Evolutionary conservation across 148 eudicot species (phyloP).

Genomic region (Rhododendron simsii): DNA sequence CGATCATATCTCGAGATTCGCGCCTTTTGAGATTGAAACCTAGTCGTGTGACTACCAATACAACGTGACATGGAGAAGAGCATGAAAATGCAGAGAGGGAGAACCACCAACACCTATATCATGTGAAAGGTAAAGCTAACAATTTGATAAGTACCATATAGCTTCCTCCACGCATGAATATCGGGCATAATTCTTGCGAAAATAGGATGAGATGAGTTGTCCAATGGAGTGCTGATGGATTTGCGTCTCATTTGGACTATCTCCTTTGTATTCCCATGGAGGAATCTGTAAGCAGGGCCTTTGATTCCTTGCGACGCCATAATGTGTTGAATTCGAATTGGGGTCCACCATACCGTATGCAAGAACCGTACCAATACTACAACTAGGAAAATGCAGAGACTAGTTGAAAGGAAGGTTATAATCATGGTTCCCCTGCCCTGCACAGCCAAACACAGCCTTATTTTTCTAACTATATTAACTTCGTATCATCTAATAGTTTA

Average conservation of each 20-base stretch:
- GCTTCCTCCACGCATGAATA: conserved; percentile 7
- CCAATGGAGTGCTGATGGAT: neutral
- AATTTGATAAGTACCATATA: conserved; percentile 16
- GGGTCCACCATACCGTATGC: too few relatives aligned
- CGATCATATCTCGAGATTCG: too few relatives aligned
- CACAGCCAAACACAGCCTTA: neutral
- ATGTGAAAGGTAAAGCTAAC: too few relatives aligned
- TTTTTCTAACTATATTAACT: neutral
- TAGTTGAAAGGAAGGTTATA: neutral
- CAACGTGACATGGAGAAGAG: too few relatives aligned
- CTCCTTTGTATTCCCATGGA: conserved; percentile 20
- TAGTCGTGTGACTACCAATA: too few relatives aligned
- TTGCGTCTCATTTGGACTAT: conserved; percentile 8
- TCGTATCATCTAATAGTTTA: neutral
- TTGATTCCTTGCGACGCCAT: neutral
- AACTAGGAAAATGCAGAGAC: too few relatives aligned
- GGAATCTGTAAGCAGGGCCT: conserved; percentile 21
- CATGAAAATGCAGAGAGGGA: too few relatives aligned
- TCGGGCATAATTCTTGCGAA: conserved; percentile 20
- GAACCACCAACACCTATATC: too few relatives aligned
- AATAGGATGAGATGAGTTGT: conserved; percentile 1
- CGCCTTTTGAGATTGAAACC: too few relatives aligned
- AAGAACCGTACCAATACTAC: too few relatives aligned
- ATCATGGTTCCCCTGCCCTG: neutral
- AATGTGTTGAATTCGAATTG: too few relatives aligned